Conservation (phyloP, 106 monocot genomes). For the Allium fistulosum region DNA sequence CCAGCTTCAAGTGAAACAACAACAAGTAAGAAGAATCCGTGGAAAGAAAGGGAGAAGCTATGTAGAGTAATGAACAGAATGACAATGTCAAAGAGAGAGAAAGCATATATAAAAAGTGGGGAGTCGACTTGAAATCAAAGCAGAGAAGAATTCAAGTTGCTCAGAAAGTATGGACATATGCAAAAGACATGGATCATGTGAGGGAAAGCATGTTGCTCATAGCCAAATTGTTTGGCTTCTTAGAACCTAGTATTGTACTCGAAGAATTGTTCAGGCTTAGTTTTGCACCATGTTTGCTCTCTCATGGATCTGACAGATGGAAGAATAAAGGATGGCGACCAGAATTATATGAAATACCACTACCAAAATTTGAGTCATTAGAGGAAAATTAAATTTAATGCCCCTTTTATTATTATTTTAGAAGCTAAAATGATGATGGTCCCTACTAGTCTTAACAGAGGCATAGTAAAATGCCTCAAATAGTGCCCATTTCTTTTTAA, state of each 20-base stretch:
- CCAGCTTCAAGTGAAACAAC: no score
- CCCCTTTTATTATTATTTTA: no score
- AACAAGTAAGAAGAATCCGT: constrained; percentile 48
- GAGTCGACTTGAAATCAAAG: constrained; percentile 60
- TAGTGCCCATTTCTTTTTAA: no score
- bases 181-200: constrained; percentile 45
- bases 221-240: constrained; percentile 46
- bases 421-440: no score
- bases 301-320: constrained; percentile 50
- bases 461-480: no score
- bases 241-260: constrained; percentile 37
- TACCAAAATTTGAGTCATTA: no score
- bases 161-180: constrained; percentile 50
- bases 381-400: no score
- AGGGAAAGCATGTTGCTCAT: constrained; percentile 73
- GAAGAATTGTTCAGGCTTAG: constrained; percentile 85
- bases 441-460: no score
- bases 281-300: constrained; percentile 34
- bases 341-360: no score
- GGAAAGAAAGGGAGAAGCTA: no score
- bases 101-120: constrained; percentile 64
- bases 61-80: constrained; percentile 64
- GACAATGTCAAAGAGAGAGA: constrained; percentile 42
- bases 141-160: no score
- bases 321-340: constrained; percentile 18